Evolutionary conservation across 192 early-diverging fungal genomes (phyloP), one percentile per base, ranked within the genome.

Genomic region (Rhizophagus prolifer): DNA sequence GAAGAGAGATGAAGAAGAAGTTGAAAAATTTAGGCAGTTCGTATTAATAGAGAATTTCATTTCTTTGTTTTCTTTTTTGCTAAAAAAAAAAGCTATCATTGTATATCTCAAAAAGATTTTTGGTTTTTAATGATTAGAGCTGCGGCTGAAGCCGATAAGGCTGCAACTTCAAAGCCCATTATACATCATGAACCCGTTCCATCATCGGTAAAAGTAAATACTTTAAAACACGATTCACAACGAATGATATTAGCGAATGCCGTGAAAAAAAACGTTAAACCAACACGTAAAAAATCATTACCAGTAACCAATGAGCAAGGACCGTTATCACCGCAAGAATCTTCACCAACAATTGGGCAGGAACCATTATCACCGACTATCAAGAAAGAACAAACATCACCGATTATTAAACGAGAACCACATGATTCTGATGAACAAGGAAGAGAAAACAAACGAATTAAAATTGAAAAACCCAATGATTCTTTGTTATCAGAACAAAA

Each of bases 21-120:
- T 89, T 14, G 85, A 87, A 67, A 74, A 71, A 34, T 89, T 85
- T 78, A 80, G 88, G 72, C 78, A 76, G 86, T 89, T 83, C 70
- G 86, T 63, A 19, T 74, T 50, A 4, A 14, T 59, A 8, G 0
- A n/a, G 21, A 54, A 23, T 46, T 6, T 61, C 13, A 36, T 75
- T 34, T 13, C 36, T 10, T 44, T 23, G 21, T 28, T 65, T 4
- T 50, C 2, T 30, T 13, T 23, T 64, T 65, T 64, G 14, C 4
- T 28, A 25, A 16, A 12, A 38, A 44, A 13, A 19, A 34, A 34
- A 34, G 1, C 41, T 12, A 44, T 44, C 41, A 9, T 44, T 12
- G 9, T 44, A 44, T 44, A 44, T 44, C 41, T 44, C 41, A 44
- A 44, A 44, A 44, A 9, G 41, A 44, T 44, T 44, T 2, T 44